Percentiles rank a stretch among this genome's conserved stretches.
Evolutionary conservation across 1,284 basidiomycete genomes (phyloP).

Genomic region (Cronartium quercuum): DNA sequence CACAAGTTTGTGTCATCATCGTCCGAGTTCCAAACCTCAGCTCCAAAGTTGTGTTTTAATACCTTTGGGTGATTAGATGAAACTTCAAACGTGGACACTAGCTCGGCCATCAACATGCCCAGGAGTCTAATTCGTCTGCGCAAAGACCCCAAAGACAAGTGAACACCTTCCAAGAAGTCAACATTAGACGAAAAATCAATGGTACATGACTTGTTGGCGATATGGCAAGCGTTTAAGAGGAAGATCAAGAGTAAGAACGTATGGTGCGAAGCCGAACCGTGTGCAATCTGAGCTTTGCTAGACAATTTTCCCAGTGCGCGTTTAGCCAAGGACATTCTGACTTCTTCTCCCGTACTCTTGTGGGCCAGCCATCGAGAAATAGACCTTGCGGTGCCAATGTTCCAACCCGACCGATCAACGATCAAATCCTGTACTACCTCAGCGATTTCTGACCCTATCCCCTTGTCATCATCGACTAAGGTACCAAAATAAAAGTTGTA

Average conservation of each 20-base stretch:
- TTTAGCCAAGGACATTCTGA: neutral
- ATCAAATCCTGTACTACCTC: conserved; percentile 2
- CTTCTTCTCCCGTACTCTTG: neutral
- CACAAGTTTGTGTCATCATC: conserved; percentile 6
- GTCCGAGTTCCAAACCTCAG: neutral
- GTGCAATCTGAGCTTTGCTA: conserved; percentile 6
- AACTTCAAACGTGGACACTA: conserved; percentile 3
- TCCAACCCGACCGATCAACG: conserved; percentile 1
- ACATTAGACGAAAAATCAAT: neutral
- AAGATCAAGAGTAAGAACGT: conserved; percentile 27
- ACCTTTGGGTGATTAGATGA: neutral
- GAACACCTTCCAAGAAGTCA: conserved; percentile 11
- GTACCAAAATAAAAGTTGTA: conserved; percentile 5
- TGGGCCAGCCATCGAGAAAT: conserved; percentile 18
- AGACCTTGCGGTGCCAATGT: conserved; percentile 5
- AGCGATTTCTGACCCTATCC: neutral
- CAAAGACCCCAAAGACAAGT: conserved; percentile 15
- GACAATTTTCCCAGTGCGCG: neutral
- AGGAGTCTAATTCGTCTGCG: conserved; percentile 16
- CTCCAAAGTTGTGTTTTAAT: conserved; percentile 17
- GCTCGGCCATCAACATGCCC: conserved; percentile 36
- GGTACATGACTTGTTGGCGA: neutral
- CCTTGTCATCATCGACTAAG: neutral
- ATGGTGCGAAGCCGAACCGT: conserved; percentile 7
- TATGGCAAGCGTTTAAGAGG: conserved; percentile 6